These are phyloP conservation scores for Leccinum rimulosum DNA, from an alignment of 768 basidiomycete genomes.

Conservation along the genomic window DNA sequence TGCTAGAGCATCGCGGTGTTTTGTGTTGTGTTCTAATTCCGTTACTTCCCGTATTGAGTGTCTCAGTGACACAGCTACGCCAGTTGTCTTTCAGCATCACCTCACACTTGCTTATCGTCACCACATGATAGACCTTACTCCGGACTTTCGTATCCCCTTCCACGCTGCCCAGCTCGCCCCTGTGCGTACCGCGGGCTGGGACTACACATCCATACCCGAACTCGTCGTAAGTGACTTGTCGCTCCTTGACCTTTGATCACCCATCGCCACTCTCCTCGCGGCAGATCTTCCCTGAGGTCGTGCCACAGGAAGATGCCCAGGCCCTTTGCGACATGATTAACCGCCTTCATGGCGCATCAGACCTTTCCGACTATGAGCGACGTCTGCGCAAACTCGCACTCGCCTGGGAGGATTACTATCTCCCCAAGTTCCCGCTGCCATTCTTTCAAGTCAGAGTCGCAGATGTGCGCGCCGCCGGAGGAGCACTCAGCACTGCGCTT, in stretches of 20 bases:
- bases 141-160: slow-evolving; percentile 28
- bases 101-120: not conserved
- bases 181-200: slow-evolving; percentile 26
- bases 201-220: slow-evolving; percentile 26
- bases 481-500: slow-evolving; percentile 30
- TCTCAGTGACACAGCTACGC: not conserved
- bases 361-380: slow-evolving; percentile 18
- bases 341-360: slow-evolving; percentile 17
- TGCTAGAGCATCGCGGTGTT: slow-evolving; percentile 1
- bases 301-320: slow-evolving; percentile 22
- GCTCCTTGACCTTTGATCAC: not conserved
- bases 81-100: not conserved
- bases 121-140: slow-evolving; percentile 19
- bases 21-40: slow-evolving; percentile 6
- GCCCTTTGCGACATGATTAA: slow-evolving; percentile 17
- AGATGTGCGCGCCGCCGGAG: slow-evolving; percentile 30
- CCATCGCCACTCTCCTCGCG: not conserved
- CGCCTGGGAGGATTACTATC: slow-evolving; percentile 32
- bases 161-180: slow-evolving; percentile 31
- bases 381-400: slow-evolving; percentile 27
- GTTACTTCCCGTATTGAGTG: slow-evolving; percentile 10
- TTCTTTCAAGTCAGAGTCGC: slow-evolving; percentile 33
- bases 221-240: slow-evolving; percentile 23
- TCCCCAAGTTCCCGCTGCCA: slow-evolving; percentile 30
- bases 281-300: slow-evolving; percentile 23